Evolutionary conservation across 108 stramenopile genomes (phyloP), one percentile per base, ranked within the genome.

Genomic region (Fistulifera pelliculosa): DNA sequence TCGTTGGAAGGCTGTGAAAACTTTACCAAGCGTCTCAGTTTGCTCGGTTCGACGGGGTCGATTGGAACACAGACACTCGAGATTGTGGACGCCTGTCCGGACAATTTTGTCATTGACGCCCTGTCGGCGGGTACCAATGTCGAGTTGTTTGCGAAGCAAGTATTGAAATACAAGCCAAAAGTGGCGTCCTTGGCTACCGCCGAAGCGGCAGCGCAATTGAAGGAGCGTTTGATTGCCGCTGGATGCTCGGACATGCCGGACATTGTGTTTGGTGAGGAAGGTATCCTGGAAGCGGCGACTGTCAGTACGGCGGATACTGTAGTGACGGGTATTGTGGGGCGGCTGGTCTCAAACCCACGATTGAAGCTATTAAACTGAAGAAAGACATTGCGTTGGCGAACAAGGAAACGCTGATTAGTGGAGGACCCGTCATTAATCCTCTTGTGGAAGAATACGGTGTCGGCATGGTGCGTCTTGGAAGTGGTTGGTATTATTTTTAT

Each of bases 11-110:
- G 85, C n/a, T 35, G 31, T 35, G 41, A 83, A 47, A 71, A 62
- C 16, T 93, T 89, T 56, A 67, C 86, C 55, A 94, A 94, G 54
- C 77, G 82, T 22, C 72, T 94, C 25, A 80, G 85, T 35, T 62
- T 94, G 35, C 69, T 95, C 53, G 94, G 94, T 11, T 87, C 85
- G 26, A 95, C 94, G 18, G 96, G 96, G 24, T 81, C 78, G 41
- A 97, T 97, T 52, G 96, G 96, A 38, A 97, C 96, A 15, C 96
- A 97, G 66, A 97, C 96, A 0, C 76, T 97, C 22, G 94, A 97
- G 19, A 96, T 97, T 49, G 91, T 91, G 39, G 77, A 84, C 60
- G 96, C 90, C 21, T 89, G 87, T 57, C 94, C 94, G 16, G 88
- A 96, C 26, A 84, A 90, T 66, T 97, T 97, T 65, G 81, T 73